Conservation (phyloP, 1,139 yeast genomes). For the Hyphopichia khmerensis region DNA sequence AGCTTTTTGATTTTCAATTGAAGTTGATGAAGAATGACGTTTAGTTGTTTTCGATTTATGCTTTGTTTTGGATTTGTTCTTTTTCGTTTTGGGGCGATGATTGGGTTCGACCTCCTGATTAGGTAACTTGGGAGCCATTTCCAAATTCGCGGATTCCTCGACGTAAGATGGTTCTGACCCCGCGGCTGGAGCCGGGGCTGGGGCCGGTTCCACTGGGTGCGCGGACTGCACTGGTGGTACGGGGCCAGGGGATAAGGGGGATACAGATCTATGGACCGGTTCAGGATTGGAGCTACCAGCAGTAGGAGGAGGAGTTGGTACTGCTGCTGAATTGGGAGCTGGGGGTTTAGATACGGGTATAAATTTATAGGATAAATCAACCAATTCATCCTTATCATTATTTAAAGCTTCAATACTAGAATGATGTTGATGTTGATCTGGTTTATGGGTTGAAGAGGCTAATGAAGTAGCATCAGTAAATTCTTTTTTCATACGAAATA, state of each 20-base stretch:
- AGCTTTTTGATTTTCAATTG: neutral
- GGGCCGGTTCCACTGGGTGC: neutral
- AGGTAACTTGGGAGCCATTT: neutral
- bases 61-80: slow-evolving; percentile 2
- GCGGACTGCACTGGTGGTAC: neutral
- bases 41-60: neutral
- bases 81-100: neutral
- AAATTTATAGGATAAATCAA: slow-evolving; percentile 3
- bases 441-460: slow-evolving; percentile 2
- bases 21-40: neutral
- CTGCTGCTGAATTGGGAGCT: too few species aligned
- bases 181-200: neutral
- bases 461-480: slow-evolving; percentile 10
- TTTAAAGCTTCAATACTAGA: too few species aligned
- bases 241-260: neutral
- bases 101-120: neutral
- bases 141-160: neutral
- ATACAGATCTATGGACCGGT: neutral
- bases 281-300: neutral
- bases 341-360: neutral
- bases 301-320: neutral
- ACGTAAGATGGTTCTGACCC: too few species aligned
- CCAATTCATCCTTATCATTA: slow-evolving; percentile 1
- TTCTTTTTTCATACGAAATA: slow-evolving; percentile 36
- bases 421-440: neutral